Conservation (phyloP, 345 rosid genomes). For the Limnanthes douglasii region DNA sequence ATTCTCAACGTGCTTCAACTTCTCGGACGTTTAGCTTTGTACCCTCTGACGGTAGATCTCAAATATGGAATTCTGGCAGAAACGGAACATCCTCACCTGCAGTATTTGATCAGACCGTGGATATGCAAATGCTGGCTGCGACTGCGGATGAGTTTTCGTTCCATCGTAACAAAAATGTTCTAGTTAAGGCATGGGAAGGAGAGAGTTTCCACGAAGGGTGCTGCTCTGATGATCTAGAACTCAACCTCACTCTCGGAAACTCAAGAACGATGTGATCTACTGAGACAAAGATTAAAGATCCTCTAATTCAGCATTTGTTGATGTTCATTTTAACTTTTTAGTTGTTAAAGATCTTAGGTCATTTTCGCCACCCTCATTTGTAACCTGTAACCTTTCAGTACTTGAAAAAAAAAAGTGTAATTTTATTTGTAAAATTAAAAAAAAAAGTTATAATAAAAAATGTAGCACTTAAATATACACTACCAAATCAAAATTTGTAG, state of each 20-base stretch:
- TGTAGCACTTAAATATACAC: no score
- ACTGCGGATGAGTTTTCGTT: conserved; percentile 87
- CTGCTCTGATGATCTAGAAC: conserved; percentile 91
- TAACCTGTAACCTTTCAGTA: no score
- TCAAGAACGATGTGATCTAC: conserved; percentile 61
- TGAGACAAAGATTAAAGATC: no score
- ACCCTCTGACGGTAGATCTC: conserved; percentile 50
- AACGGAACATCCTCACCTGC: conserved; percentile 97
- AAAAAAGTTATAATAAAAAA: no score
- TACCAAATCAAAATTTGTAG: no score
- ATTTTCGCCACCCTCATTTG: no score
- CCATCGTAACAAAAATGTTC: conserved; percentile 43
- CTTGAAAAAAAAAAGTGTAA: no score
- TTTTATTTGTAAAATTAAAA: no score
- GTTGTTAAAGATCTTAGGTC: no score
- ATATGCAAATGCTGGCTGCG: conserved; percentile 69
- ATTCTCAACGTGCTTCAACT: conserved; percentile 59
- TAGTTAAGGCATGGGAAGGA: conserved; percentile 99
- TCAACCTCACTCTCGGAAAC: conserved; percentile 94
- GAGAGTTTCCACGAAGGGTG: conserved; percentile 92
- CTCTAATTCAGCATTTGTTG: no score
- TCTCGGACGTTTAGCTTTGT: conserved; percentile 93
- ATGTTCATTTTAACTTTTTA: no score
- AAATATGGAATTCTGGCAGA: conserved; percentile 91
- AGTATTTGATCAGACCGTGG: conserved; percentile 68